Percentiles rank a stretch among this genome's conserved stretches.
Evolutionary conservation across 371 early-diverging fungal species (phyloP).

Genomic region (Mortierella sp.): DNA sequence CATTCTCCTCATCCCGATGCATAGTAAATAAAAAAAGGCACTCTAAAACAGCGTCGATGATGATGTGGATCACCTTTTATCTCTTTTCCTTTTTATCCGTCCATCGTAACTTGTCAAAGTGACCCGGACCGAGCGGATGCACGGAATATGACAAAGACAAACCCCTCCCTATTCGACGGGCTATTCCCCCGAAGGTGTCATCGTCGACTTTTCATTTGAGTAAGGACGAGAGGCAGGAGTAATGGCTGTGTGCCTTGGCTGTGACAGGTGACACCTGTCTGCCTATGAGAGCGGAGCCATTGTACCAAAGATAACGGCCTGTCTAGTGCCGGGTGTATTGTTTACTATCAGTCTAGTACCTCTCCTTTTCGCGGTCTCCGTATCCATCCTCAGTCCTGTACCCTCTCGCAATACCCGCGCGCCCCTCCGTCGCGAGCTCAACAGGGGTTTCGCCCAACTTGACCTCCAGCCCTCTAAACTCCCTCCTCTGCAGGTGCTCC

Average conservation of each 20-base stretch:
- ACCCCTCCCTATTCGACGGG: too few species aligned
- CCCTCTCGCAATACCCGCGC: conserved; percentile 90
- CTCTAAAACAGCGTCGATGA: neutral
- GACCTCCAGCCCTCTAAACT: conserved; percentile 86
- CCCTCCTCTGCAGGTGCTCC: conserved; percentile 76
- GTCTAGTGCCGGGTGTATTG: too few species aligned
- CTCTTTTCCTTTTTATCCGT: neutral
- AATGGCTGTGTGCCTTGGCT: too few species aligned
- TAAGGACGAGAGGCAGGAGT: too few species aligned
- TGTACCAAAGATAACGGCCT: too few species aligned
- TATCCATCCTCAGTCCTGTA: conserved; percentile 64
- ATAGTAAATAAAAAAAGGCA: neutral
- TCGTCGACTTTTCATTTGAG: too few species aligned
- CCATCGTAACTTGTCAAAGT: neutral
- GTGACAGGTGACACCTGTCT: too few species aligned
- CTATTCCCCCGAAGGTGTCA: neutral
- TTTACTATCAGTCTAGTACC: conserved; percentile 22
- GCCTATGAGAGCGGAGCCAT: too few species aligned
- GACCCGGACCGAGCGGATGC: conserved; percentile 3
- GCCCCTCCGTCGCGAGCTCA: conserved; percentile 80
- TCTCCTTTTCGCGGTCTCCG: conserved; percentile 41
- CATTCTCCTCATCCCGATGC: neutral
- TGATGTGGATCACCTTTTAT: neutral
- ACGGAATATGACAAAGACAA: neutral
- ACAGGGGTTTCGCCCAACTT: conserved; percentile 76